Base-by-base conservation (phyloP, 176 grass and related monocot genomes). In the Sorghum bicolor region DNA sequence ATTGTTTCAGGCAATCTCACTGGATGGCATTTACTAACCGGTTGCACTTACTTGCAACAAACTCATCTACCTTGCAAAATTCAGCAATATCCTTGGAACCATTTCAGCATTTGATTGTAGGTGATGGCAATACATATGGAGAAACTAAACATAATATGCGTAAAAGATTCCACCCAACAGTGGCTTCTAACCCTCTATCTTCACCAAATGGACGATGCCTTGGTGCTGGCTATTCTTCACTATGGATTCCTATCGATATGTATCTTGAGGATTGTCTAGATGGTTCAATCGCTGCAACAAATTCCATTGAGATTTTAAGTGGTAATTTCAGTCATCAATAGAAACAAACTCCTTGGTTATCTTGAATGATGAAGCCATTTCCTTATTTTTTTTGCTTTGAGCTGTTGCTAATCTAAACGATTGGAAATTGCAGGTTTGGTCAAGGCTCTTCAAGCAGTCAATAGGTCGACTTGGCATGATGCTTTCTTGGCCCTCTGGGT, bases 261-360 rank as follows among this genome's bases (percentile, higher is more conserved):
- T 98, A 95, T 88, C 90, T 98, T 75, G 96, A 98, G 77, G 96
- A 98, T 79, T 98, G 93, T 79, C 89, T 98, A 22, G 95, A 95
- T 90, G 89, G 67, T 29, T 98, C 92, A 36, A 94, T 98, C 30
- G 89, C 96, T 26, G 88, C 93, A 76, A 93, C 92, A 41, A 91
- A 95, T 91, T 91, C 96, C 48, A 98, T 95, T 80, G 92, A 98
- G 88, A 92, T 86, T 86, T 91, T 98, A 88, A 95, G 87, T 55
- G 90, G 96, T 98, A 91, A 85, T 24, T 64, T 38, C 62, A 74
- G 85, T 31, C 74, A 63, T 83, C 37, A 90, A 45, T 73, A 48
- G 45, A 87, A 80, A 66, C 61, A 11, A 37, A 19, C 58, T 72
- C 28, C 41, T 64, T 58, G 8, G 11, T 74, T 74, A 52, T 29